Conservation (phyloP, 2,329 filamentous ascomycete species). For the Pseudocercospora crystallina region DNA sequence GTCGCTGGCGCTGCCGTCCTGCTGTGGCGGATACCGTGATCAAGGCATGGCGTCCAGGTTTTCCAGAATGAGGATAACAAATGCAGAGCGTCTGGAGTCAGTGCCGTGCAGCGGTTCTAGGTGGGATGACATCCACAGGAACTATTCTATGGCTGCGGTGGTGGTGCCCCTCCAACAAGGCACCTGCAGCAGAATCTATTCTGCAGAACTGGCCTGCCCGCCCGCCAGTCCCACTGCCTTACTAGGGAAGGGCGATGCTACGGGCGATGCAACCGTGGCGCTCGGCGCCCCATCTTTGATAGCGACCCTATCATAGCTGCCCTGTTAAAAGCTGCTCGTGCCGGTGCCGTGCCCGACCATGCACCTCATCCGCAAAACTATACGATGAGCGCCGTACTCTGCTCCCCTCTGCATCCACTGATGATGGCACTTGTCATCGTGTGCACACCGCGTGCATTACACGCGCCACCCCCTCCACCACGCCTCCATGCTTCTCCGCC, state of each 20-base stretch:
- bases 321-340: slow-evolving; percentile 3
- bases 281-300: too few relatives aligned
- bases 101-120: too few relatives aligned
- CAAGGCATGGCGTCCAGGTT: slow-evolving; percentile 5
- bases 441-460: slow-evolving; percentile 1
- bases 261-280: too few relatives aligned
- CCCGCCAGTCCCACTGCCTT: too few relatives aligned
- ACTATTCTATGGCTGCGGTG: too few relatives aligned
- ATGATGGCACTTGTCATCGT: slow-evolving; percentile 1
- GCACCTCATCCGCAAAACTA: not conserved
- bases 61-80: not conserved
- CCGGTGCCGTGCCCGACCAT: not conserved
- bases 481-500: not conserved
- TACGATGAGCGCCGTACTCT: too few relatives aligned
- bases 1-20: not conserved
- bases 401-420: not conserved
- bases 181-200: too few relatives aligned
- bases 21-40: not conserved
- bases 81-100: not conserved
- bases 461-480: not conserved
- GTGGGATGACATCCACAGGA: too few relatives aligned
- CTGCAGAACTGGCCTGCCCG: too few relatives aligned
- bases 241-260: too few relatives aligned
- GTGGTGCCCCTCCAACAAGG: too few relatives aligned
- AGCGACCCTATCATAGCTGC: too few relatives aligned